Conservation (phyloP, 106 monocot genomes). For the Iris macrosiphon region DNA sequence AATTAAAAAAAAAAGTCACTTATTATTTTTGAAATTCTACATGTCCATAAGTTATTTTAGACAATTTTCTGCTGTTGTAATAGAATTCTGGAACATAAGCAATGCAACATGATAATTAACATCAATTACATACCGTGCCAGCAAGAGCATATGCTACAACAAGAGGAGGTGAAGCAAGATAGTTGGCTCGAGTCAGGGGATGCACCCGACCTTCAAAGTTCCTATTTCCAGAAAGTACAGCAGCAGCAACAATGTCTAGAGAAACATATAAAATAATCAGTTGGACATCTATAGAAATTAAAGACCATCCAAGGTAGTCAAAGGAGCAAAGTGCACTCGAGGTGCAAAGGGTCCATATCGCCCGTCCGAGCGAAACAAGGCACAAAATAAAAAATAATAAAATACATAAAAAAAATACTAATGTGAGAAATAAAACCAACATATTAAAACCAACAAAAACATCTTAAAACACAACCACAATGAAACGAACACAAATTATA, state of each 20-base stretch:
- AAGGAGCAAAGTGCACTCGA: not conserved
- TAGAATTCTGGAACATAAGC: not conserved
- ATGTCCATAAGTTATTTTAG: no score
- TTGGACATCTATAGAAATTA: not conserved
- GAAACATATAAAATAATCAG: conserved; percentile 3
- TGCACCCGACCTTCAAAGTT: conserved; percentile 95
- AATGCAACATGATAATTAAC: not conserved
- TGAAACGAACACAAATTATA: no score
- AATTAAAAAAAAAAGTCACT: no score
- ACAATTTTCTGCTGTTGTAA: no score
- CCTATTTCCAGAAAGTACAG: conserved; percentile 82
- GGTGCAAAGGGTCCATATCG: not conserved
- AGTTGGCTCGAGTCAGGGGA: conserved; percentile 87
- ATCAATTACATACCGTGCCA: conserved; percentile 58
- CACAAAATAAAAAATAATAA: no score
- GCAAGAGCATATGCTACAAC: conserved; percentile 93
- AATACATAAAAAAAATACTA: no score
- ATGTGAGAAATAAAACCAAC: no score
- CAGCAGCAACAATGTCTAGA: conserved; percentile 72
- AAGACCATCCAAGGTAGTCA: not conserved
- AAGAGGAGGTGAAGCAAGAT: conserved; percentile 90
- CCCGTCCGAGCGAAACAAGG: no score
- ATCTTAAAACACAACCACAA: no score
- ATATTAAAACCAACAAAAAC: no score
- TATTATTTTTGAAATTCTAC: no score